Percentiles rank a stretch among this genome's conserved stretches.
These are phyloP conservation scores for Apiotrichum veenhuisii DNA, from an alignment of 1,284 basidiomycete species.

Conservation along the genomic window DNA sequence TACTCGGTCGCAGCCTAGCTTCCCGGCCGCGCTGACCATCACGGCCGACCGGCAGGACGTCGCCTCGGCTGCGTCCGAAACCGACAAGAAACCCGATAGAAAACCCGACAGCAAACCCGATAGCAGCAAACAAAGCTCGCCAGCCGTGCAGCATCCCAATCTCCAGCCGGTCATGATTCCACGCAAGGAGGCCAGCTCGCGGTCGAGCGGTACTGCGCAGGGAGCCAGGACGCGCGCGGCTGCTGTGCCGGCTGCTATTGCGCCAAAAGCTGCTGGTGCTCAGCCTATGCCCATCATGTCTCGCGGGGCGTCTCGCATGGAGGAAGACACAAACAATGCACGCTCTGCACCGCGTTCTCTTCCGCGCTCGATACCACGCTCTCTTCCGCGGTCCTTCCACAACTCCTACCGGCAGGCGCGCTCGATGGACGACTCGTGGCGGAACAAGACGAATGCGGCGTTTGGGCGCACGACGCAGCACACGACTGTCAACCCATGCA, in stretches of 20 bases:
- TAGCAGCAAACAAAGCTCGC: constrained; percentile 10
- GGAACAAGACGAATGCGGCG: constrained; percentile 29
- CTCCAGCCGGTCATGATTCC: constrained; percentile 9
- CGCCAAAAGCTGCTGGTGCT: neutral
- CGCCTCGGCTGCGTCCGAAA: constrained; percentile 6
- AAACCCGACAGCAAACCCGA: neutral
- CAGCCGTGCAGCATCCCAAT: neutral
- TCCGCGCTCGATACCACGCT: constrained; percentile 13
- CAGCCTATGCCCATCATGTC: constrained; percentile 40
- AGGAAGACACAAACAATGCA: constrained; percentile 21
- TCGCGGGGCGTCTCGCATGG: constrained; percentile 11
- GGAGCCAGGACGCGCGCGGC: constrained; percentile 1
- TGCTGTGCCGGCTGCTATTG: neutral
- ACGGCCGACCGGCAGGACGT: constrained; percentile 37
- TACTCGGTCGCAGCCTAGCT: constrained; percentile 34
- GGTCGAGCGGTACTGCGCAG: neutral
- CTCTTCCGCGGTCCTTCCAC: constrained; percentile 14
- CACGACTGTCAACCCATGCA: constrained; percentile 47
- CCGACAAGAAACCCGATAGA: neutral
- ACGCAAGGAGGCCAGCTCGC: neutral
- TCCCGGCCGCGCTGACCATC: constrained; percentile 35
- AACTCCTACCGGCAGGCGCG: constrained; percentile 16
- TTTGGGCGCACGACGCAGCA: constrained; percentile 35
- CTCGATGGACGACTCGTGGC: constrained; percentile 40
- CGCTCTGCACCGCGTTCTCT: constrained; percentile 15